Base-by-base conservation (phyloP, 2,329 filamentous ascomycete genomes). In the Xylariaceae sp. region DNA sequence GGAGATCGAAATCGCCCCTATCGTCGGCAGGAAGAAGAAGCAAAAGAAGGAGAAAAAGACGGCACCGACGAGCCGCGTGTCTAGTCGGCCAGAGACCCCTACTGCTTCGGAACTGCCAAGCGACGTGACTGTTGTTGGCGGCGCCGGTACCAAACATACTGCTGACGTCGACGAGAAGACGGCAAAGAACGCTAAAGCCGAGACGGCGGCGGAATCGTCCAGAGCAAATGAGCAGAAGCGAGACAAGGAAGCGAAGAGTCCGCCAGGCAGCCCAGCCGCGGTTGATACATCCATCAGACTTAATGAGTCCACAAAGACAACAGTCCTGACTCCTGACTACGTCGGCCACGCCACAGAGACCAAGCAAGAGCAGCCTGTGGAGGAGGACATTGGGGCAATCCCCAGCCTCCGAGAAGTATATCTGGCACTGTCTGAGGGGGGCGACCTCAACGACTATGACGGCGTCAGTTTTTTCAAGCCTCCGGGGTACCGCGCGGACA, bases 11-110 rank as follows among this genome's bases (percentile, higher is more conserved):
- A 72, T 75, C 44, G 85, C 77, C 6, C 85, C 86, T 0, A 82
- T 93, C 25, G 56, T 87, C 31, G 83, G 83, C 21, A 75, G 85
- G 33, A 88, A 88, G 67, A 90, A 87, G 67, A 92, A 90, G 62
- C 76, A 84, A 55, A 88, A 84, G 67, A 90, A 87, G 60, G 77
- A 82, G 47, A 80, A 75, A 48, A 55, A 50, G 47, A 39, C 50
- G 2, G 60, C 59, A 47, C 52, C 47, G 19, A 32, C 44, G 14
- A 52, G 45, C 29, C 41, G 45, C 17, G 34, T 40, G 22, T 42
- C 45, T 17, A 55, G 45, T 19, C 45, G 53, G 14, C 55, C 53
- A 6, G 52, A 44, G 45, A 60, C 49, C 4, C 54, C 54, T 18
- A 43, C 32, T 39, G 41, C 41, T 31, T 57, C 55, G 33, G 46